phyloP scores from a whole-genome alignment of 371 early-diverging fungal genomes.

The Rhizopus sp. region DNA sequence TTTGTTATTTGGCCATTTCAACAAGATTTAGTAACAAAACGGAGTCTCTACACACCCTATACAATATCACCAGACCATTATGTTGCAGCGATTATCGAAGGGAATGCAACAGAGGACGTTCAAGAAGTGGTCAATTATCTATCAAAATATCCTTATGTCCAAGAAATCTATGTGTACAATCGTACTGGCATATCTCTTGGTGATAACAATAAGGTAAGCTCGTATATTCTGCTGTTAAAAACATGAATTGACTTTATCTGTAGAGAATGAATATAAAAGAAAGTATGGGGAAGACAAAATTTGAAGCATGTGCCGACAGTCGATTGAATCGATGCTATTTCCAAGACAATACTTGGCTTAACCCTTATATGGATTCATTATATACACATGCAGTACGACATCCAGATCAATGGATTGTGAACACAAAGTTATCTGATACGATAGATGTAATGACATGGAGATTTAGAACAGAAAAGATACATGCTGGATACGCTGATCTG shows the following conservation, averaged over 20 bases:
- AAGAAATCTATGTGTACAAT: slow-evolving; percentile 51
- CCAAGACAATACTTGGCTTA: slow-evolving; percentile 66
- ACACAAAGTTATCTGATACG: slow-evolving; percentile 51
- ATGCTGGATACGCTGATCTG: slow-evolving; percentile 53
- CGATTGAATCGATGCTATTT: slow-evolving; percentile 59
- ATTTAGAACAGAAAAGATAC: slow-evolving; percentile 42
- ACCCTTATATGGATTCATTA: slow-evolving; percentile 59
- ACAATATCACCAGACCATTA: not conserved
- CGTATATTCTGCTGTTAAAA: slow-evolving; percentile 14
- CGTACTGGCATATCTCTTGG: slow-evolving; percentile 18
- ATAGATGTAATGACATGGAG: slow-evolving; percentile 60
- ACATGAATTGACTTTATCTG: not conserved
- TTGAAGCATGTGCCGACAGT: slow-evolving; percentile 48
- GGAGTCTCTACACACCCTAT: not conserved
- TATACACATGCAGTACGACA: slow-evolving; percentile 58
- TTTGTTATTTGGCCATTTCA: too few species aligned
- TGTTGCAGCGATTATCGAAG: not conserved
- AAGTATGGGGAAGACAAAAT: slow-evolving; percentile 17
- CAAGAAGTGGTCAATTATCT: not conserved
- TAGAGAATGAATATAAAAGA: too few species aligned
- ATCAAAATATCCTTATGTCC: slow-evolving; percentile 19
- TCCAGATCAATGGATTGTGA: slow-evolving; percentile 56
- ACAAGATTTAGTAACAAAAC: too few species aligned
- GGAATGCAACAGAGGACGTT: not conserved
- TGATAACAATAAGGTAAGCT: not conserved